phyloP scores from a whole-genome alignment of 1,284 basidiomycete species.

The Rhodotorula sp. region DNA sequence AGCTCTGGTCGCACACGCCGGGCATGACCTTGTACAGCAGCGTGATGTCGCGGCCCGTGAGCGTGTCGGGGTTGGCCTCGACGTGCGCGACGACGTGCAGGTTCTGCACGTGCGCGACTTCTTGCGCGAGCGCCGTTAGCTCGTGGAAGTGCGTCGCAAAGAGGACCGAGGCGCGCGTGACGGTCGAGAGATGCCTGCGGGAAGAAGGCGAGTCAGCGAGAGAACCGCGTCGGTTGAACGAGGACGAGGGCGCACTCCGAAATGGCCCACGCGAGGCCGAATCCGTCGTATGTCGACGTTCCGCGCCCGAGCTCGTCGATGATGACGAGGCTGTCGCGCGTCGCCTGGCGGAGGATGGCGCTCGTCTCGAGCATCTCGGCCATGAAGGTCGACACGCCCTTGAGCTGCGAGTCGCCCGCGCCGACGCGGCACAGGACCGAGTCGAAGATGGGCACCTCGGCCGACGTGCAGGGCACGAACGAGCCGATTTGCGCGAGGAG shows the following conservation, averaged over 20 bases:
- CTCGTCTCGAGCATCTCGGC: conserved; percentile 99
- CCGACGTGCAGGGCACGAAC: conserved; percentile 88
- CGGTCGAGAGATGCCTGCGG: conserved; percentile 80
- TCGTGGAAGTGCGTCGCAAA: conserved; percentile 99
- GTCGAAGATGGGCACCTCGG: conserved; percentile 88
- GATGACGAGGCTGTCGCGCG: conserved; percentile 90
- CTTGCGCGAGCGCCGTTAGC: conserved; percentile 84
- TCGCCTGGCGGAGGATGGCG: conserved; percentile 88
- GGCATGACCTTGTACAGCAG: conserved; percentile 92
- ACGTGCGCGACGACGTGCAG: conserved; percentile 95
- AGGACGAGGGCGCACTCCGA: conserved; percentile 68
- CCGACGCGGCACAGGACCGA: conserved; percentile 95
- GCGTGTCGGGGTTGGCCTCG: conserved; percentile 62
- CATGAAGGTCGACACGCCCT: conserved; percentile 99
- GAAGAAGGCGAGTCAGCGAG: background rate
- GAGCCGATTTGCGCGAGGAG: conserved; percentile 94
- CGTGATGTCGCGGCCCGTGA: conserved; percentile 71
- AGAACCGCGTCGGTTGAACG: background rate
- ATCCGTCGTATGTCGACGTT: conserved; percentile 98
- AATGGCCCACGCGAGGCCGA: conserved; percentile 98
- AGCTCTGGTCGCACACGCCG: conserved; percentile 80
- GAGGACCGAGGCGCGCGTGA: conserved; percentile 88
- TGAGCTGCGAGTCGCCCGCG: conserved; percentile 94
- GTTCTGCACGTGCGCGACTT: conserved; percentile 86
- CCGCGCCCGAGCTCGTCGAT: conserved; percentile 98